These are phyloP conservation scores for Jatropha podagrica DNA, from an alignment of 441 rosid genomes.

Conservation along the genomic window DNA sequence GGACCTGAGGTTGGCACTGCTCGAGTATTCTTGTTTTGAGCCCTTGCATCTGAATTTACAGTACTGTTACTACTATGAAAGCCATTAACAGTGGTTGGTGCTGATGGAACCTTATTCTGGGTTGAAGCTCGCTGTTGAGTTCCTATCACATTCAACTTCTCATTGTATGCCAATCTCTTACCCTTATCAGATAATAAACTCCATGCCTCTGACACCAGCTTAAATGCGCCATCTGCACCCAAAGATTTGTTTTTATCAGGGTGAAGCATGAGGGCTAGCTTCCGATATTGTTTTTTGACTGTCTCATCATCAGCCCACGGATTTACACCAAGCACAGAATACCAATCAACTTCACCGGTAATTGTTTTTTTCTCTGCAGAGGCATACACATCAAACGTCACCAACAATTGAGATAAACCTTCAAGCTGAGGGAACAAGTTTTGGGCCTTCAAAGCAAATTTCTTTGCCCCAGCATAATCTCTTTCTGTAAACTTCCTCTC, in stretches of 20 bases:
- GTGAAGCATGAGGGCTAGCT: conserved; percentile 75
- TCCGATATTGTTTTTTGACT: conserved; percentile 69
- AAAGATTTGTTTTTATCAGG: conserved; percentile 90
- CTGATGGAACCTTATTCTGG: conserved; percentile 43
- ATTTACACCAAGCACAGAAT: conserved; percentile 63
- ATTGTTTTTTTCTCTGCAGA: conserved; percentile 62
- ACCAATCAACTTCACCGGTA: conserved; percentile 80
- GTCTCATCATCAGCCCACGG: conserved; percentile 72
- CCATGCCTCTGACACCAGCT: conserved; percentile 85
- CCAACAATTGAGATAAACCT: conserved; percentile 66
- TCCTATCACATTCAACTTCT: conserved; percentile 41
- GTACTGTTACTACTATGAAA: conserved; percentile 39
- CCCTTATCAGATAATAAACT: conserved; percentile 66
- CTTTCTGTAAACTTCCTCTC: conserved; percentile 69
- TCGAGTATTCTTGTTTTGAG: conserved; percentile 27
- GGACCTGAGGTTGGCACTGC: conserved; percentile 25
- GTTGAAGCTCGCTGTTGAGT: conserved; percentile 35
- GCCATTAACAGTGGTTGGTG: conserved; percentile 49
- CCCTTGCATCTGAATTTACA: conserved; percentile 30
- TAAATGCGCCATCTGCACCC: conserved; percentile 90
- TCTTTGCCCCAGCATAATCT: conserved; percentile 74
- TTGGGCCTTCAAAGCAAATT: conserved; percentile 80
- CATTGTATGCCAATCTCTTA: conserved; percentile 58
- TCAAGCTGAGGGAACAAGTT: conserved; percentile 72
- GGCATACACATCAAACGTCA: conserved; percentile 57